These are phyloP conservation scores for Colletotrichum spaethianum DNA, from an alignment of 2,329 filamentous ascomycete genomes.

Conservation along the genomic window DNA sequence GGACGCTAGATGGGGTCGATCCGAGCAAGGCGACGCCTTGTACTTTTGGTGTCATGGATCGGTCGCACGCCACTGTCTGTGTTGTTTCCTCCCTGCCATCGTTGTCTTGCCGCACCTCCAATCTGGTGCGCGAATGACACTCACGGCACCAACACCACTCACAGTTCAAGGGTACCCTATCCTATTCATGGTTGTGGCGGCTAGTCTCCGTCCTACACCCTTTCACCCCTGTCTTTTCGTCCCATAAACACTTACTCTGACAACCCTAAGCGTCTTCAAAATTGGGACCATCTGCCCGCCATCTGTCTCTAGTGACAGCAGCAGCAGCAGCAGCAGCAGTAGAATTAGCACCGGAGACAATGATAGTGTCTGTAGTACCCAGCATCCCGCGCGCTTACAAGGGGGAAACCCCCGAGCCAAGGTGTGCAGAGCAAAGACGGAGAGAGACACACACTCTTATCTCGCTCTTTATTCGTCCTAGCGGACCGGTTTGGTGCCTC, in stretches of 20 bases:
- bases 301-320: slow-evolving; percentile 10
- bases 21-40: not conserved
- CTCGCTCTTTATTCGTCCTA: slow-evolving; percentile 14
- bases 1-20: not conserved
- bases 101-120: slow-evolving; percentile 32
- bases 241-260: not conserved
- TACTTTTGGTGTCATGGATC: not conserved
- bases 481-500: not conserved
- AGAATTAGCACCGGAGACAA: not conserved
- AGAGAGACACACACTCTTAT: not conserved
- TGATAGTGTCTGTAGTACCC: not conserved
- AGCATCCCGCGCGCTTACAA: not conserved
- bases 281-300: not conserved
- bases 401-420: not conserved
- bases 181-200: not conserved
- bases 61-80: slow-evolving; percentile 31
- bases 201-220: not conserved
- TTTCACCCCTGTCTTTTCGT: not conserved
- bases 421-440: not conserved
- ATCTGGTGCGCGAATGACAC: not conserved
- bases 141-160: not conserved
- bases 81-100: slow-evolving; percentile 30
- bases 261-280: not conserved
- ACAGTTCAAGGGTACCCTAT: slow-evolving; percentile 2
- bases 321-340: not conserved